Percentiles rank a stretch among this genome's conserved stretches.
Evolutionary conservation across 2,329 filamentous ascomycete genomes (phyloP).

Genomic region (Trichoderma aggressivum): DNA sequence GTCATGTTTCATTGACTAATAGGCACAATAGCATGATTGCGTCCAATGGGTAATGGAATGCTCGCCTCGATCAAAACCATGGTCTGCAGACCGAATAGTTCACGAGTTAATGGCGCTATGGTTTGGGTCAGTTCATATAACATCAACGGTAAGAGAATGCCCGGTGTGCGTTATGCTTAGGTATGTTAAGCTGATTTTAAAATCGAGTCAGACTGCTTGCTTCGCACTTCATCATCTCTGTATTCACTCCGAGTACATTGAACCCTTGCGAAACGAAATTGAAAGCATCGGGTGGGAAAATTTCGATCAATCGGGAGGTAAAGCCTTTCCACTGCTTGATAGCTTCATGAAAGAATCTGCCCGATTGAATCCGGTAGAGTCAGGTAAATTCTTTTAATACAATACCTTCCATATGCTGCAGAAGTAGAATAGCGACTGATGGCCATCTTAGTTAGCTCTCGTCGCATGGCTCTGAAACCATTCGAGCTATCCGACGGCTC

Average conservation of each 20-base stretch:
- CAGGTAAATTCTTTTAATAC: background rate
- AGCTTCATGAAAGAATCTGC: conserved; percentile 12
- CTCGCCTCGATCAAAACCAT: background rate
- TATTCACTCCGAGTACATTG: background rate
- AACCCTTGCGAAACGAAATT: background rate
- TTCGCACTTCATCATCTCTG: conserved; percentile 1
- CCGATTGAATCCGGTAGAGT: background rate
- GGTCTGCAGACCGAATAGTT: conserved; percentile 1
- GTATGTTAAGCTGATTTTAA: background rate
- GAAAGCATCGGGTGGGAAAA: background rate
- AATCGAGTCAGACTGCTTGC: background rate
- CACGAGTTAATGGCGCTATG: conserved; percentile 1
- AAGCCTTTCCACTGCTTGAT: background rate
- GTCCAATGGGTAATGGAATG: conserved; percentile 6
- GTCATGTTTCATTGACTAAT: background rate
- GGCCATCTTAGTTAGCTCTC: background rate
- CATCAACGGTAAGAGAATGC: background rate
- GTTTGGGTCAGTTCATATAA: conserved; percentile 6
- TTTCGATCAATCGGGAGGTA: conserved; percentile 2
- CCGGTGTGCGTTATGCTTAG: background rate
- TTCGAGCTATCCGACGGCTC: background rate
- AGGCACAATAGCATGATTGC: background rate
- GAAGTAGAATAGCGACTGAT: background rate
- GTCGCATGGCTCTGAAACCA: conserved; percentile 8
- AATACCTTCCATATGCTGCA: too few species aligned